Conservation (phyloP, 768 basidiomycete species). For the Boletus rex-veris region DNA sequence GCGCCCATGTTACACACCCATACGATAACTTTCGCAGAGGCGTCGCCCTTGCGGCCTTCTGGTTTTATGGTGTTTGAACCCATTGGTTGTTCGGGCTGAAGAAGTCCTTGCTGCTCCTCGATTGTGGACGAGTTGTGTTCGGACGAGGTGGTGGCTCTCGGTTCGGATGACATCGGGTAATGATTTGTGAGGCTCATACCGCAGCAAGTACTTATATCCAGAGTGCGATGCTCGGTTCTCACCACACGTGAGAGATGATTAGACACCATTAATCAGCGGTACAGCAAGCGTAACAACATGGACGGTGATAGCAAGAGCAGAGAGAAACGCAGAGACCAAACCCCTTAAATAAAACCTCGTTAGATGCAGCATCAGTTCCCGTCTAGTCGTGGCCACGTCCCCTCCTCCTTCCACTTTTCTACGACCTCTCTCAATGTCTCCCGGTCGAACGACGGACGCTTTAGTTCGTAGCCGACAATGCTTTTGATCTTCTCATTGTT, state of each 20-base stretch:
- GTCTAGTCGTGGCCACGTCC: constrained; percentile 34
- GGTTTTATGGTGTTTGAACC: constrained; percentile 26
- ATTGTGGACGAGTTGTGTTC: not conserved
- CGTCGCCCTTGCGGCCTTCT: constrained; percentile 41
- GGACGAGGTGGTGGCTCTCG: not conserved
- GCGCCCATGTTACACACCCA: constrained; percentile 32
- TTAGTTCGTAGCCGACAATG: constrained; percentile 65
- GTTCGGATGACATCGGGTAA: constrained; percentile 2
- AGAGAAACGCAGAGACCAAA: constrained; percentile 12
- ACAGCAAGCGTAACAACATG: constrained; percentile 21
- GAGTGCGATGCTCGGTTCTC: too few species aligned
- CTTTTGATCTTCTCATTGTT: constrained; percentile 71
- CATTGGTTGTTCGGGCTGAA: constrained; percentile 18
- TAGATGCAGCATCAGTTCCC: constrained; percentile 16
- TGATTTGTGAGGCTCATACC: not conserved
- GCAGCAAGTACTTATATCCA: too few species aligned
- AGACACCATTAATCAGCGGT: constrained; percentile 27
- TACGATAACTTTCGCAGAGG: constrained; percentile 30
- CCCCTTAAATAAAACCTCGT: constrained; percentile 14
- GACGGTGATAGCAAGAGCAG: constrained; percentile 1
- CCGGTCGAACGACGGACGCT: constrained; percentile 57
- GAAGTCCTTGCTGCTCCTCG: constrained; percentile 17
- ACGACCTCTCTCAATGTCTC: constrained; percentile 66
- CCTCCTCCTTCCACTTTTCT: constrained; percentile 78
- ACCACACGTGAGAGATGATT: too few species aligned